A percentile compares a stretch with the other conserved stretches of the same genome.
Conservation (phyloP, 2,329 filamentous ascomycete species). For the Pyricularia sp. region DNA sequence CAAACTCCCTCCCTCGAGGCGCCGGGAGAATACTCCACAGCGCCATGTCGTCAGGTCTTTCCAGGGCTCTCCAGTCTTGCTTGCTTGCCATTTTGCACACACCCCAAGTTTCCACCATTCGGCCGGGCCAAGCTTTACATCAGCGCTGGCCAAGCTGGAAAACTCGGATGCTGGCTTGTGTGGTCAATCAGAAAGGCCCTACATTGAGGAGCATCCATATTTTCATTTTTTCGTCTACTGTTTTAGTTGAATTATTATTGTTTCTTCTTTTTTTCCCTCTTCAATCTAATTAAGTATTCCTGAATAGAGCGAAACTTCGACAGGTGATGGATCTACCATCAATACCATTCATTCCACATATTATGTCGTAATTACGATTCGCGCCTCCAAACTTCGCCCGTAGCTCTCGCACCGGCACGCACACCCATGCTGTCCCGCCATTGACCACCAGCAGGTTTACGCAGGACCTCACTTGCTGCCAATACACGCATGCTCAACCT, state of each 20-base stretch:
- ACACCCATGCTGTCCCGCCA: not conserved
- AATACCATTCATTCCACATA: not conserved
- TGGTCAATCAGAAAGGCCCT: not conserved
- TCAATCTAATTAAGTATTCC: not conserved
- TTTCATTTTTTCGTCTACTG: not conserved
- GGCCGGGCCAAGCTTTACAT: not conserved
- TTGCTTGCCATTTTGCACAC: not conserved
- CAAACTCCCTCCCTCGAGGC: not conserved
- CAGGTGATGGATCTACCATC: not conserved
- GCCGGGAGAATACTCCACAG: not conserved
- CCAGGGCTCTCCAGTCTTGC: not conserved
- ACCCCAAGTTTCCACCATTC: not conserved
- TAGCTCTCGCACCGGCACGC: not conserved
- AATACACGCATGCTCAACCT: not conserved
- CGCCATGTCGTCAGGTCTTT: not conserved
- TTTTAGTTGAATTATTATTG: not conserved
- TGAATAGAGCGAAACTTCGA: not conserved
- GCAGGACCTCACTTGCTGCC: not conserved
- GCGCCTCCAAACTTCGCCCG: not conserved
- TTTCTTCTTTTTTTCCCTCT: not conserved
- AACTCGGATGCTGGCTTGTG: too few relatives aligned
- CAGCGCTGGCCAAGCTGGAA: not conserved
- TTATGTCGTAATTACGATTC: not conserved
- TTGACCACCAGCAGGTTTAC: not conserved
- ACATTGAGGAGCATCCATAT: slow-evolving; percentile 6